Percentiles rank a stretch among this genome's conserved stretches.
These are phyloP conservation scores for Gliomastix tumulicola DNA, from an alignment of 2,329 filamentous ascomycete species.

Conservation along the genomic window DNA sequence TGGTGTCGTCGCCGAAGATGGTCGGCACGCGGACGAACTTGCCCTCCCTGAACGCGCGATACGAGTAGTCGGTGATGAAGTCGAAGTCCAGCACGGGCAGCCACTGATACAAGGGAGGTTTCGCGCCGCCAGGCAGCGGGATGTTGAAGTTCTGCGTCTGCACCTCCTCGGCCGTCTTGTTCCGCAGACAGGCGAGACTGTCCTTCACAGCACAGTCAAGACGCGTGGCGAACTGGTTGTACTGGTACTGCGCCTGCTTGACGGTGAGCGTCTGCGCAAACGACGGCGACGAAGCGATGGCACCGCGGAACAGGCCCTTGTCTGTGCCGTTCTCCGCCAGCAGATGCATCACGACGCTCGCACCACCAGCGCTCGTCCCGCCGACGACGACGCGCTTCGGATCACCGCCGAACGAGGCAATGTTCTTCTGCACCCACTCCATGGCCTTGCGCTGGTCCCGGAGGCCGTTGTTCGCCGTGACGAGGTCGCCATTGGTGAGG, in stretches of 20 bases:
- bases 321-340: conserved; percentile 44
- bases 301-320: conserved; percentile 42
- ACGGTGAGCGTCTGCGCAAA: conserved; percentile 40
- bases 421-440: conserved; percentile 63
- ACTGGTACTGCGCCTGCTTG: conserved; percentile 43
- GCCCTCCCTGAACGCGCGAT: conserved; percentile 37
- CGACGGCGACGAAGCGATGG: conserved; percentile 42
- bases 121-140: conserved; percentile 15
- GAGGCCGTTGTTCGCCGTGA: conserved; percentile 61
- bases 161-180: conserved; percentile 29
- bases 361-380: conserved; percentile 62
- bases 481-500: conserved; percentile 49
- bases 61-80: conserved; percentile 42
- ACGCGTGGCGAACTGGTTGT: conserved; percentile 36
- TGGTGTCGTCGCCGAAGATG: conserved; percentile 33
- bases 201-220: conserved; percentile 30
- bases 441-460: conserved; percentile 64
- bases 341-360: conserved; percentile 58
- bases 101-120: conserved; percentile 43
- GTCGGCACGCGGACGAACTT: conserved; percentile 47
- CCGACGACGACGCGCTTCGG: conserved; percentile 61
- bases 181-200: conserved; percentile 38
- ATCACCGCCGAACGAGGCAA: conserved; percentile 61
- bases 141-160: conserved; percentile 33
- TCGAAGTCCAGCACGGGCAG: conserved; percentile 46